phyloP scores from a whole-genome alignment of 768 basidiomycete genomes.

The Suillus variegatus region DNA sequence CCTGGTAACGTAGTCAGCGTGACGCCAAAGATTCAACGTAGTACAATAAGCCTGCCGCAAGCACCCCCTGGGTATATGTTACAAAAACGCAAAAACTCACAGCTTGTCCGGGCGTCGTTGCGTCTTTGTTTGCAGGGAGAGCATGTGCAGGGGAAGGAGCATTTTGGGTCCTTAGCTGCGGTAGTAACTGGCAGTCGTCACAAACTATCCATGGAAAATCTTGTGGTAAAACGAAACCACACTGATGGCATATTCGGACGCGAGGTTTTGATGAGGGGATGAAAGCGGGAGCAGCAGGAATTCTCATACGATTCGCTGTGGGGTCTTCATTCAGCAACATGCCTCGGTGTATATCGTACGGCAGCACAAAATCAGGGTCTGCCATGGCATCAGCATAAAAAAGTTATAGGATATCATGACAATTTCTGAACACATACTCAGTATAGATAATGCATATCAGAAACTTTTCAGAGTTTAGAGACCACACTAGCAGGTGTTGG shows the following conservation, averaged over 20 bases:
- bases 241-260: slow-evolving; percentile 1
- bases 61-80: background rate
- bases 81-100: slow-evolving; percentile 6
- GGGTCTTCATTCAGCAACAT: background rate
- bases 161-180: background rate
- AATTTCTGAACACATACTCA: background rate
- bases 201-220: slow-evolving; percentile 2
- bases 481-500: background rate
- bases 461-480: background rate
- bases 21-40: background rate
- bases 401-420: background rate
- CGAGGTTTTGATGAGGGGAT: background rate
- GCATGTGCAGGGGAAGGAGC: no score
- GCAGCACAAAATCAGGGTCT: background rate
- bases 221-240: slow-evolving; percentile 2
- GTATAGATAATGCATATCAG: background rate
- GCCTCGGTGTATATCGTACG: background rate
- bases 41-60: background rate
- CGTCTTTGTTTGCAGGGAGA: background rate
- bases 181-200: slow-evolving; percentile 5
- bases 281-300: slow-evolving; percentile 4
- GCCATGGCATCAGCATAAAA: background rate
- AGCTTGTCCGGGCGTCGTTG: background rate
- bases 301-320: slow-evolving; percentile 1
- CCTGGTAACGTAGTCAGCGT: slow-evolving; percentile 1